phyloP scores from a whole-genome alignment of 2,329 filamentous ascomycete species.

The Westerdykella ornata region DNA sequence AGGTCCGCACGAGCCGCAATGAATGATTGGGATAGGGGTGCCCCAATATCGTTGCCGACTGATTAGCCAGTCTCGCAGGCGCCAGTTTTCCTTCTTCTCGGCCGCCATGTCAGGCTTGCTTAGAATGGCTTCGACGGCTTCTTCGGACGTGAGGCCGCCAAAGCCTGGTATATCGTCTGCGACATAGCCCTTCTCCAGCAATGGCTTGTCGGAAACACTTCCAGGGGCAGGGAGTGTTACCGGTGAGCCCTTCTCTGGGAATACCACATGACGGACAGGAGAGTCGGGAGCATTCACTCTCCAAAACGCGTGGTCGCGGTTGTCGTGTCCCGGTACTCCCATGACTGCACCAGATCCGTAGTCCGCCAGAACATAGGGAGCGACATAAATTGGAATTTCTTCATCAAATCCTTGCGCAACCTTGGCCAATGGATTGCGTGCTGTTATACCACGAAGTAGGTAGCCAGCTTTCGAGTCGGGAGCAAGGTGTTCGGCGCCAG shows the following conservation, averaged over 20 bases:
- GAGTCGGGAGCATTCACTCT: constrained; percentile 57
- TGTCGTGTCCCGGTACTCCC: constrained; percentile 83
- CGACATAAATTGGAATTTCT: constrained; percentile 67
- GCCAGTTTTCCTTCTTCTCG: constrained; percentile 64
- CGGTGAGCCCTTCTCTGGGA: constrained; percentile 3
- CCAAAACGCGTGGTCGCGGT: constrained; percentile 75
- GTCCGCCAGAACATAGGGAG: constrained; percentile 76
- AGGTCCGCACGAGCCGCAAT: constrained; percentile 68
- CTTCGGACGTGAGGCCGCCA: constrained; percentile 55
- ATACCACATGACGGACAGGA: constrained; percentile 55
- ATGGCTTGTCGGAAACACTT: constrained; percentile 48
- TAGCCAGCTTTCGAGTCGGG: constrained; percentile 59
- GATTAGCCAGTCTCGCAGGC: constrained; percentile 81
- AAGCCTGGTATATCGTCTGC: constrained; percentile 60
- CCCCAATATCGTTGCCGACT: constrained; percentile 93
- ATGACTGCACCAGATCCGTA: constrained; percentile 86
- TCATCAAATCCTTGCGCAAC: constrained; percentile 47
- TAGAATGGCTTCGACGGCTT: constrained; percentile 58
- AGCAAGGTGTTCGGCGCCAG: constrained; percentile 49
- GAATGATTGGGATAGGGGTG: constrained; percentile 79
- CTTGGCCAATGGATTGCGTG: constrained; percentile 42
- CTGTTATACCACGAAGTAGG: constrained; percentile 46
- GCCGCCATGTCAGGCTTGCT: constrained; percentile 44
- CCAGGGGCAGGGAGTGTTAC: constrained; percentile 8
- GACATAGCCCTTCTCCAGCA: constrained; percentile 60